Evolutionary conservation across 1,284 basidiomycete genomes (phyloP).

Genomic region (Earliella scabrosa): DNA sequence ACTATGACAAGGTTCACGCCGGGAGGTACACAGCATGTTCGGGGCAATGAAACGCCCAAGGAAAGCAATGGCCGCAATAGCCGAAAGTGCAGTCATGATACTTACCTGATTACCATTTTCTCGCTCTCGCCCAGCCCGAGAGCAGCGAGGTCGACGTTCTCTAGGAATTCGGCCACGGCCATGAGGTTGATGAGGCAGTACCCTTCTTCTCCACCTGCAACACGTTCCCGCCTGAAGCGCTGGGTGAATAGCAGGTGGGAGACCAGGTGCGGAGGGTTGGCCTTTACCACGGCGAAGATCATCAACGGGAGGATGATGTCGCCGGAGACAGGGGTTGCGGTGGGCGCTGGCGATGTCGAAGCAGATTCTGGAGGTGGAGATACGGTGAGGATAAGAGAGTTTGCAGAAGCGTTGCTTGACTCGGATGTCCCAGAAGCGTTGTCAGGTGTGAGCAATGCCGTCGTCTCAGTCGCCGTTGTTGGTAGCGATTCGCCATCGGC

Average conservation of each 20-base stretch:
- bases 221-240: conserved; percentile 76
- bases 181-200: conserved; percentile 94
- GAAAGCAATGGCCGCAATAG: neutral
- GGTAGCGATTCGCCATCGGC: conserved; percentile 14
- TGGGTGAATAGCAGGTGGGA: conserved; percentile 89
- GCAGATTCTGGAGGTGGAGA: conserved; percentile 33
- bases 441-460: conserved; percentile 18
- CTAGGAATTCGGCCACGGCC: conserved; percentile 92
- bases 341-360: conserved; percentile 27
- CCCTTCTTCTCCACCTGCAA: conserved; percentile 81
- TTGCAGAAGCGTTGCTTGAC: conserved; percentile 8
- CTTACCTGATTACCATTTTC: conserved; percentile 61
- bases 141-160: conserved; percentile 86
- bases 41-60: neutral
- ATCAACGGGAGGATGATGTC: conserved; percentile 88
- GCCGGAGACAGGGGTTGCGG: conserved; percentile 57
- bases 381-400: conserved; percentile 32
- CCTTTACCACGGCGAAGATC: conserved; percentile 89
- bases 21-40: conserved; percentile 5
- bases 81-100: conserved; percentile 3
- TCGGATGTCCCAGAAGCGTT: conserved; percentile 13
- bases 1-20: neutral
- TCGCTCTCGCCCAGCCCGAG: conserved; percentile 77
- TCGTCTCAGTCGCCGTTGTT: conserved; percentile 6
- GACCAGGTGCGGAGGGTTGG: conserved; percentile 84